Evolutionary conservation across 345 rosid species (phyloP), one percentile per base, ranked within the genome.

Genomic region (Psidium guajava): DNA sequence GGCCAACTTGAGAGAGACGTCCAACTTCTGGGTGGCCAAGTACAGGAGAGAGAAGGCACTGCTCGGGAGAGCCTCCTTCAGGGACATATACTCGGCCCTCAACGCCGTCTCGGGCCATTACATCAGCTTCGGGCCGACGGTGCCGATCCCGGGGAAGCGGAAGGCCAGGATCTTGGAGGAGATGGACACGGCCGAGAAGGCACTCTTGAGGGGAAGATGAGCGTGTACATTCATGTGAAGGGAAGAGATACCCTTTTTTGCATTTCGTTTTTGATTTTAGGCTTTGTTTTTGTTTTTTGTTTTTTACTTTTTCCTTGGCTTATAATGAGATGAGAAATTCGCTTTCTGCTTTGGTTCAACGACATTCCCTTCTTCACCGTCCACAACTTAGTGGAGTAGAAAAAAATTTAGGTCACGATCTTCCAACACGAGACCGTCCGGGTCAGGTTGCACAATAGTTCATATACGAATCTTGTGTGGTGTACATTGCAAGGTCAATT

Each of bases 21-120:
- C 98, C 18, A 97, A 97, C 83, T 87, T 90, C 0, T 97, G 99
- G 99, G 98, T 96, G 85, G 98, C 99, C 0, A 97, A 97, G 96
- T 97, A 97, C 85, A 85, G 98, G 88, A 93, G 92, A 87, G 98
- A 97, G 96, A 97, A 97, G 83, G 90, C 97, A 13, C 89, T 97
- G 52, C 90, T 97, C 5, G 98, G 98, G 16, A 92, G 94, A 84
- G 54, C 94, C 56, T 97, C 98, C 2, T 97, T 93, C 56, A 83
- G 98, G 36, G 99, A 97, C 84, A 95, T 95, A 0, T 97, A 97
- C 88, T 95, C 98, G 22, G 98, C 99, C 3, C 85, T 97, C 91
- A 97, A 97, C 83, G 99, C 96, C 15, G 96, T 97, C 54, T 94
- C 98, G 0, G 98, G 98, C 10, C 98, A 97, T 89, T 95, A 97